phyloP scores from a whole-genome alignment of 192 early-diverging fungal genomes.

The Chytriomyces sp. region DNA sequence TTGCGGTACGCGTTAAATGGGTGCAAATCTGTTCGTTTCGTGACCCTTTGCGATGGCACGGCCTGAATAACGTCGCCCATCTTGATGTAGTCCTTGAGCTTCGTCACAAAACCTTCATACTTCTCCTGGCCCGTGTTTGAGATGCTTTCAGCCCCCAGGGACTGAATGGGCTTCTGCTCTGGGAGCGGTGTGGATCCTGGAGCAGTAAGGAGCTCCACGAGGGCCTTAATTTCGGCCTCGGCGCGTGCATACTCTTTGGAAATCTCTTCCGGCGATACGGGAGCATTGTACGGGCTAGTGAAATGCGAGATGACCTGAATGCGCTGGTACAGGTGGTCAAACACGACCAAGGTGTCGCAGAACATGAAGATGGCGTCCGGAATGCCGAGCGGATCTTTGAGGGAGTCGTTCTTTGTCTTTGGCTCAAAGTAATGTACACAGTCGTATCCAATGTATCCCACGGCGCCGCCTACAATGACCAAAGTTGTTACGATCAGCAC shows the following conservation, averaged over 20 bases:
- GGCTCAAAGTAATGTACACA: slow-evolving; percentile 99
- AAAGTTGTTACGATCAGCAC: slow-evolving; percentile 10
- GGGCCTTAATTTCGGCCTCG: slow-evolving; percentile 63
- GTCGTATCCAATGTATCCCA: slow-evolving; percentile 97
- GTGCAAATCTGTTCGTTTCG: slow-evolving; percentile 84
- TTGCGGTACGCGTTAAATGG: slow-evolving; percentile 99
- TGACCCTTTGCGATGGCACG: slow-evolving; percentile 90
- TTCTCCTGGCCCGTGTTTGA: slow-evolving; percentile 93
- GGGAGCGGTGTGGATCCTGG: slow-evolving; percentile 60
- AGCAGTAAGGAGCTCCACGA: slow-evolving; percentile 68
- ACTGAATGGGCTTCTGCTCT: slow-evolving; percentile 65
- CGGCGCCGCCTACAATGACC: slow-evolving; percentile 80
- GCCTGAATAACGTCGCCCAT: slow-evolving; percentile 98
- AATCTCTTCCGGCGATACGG: slow-evolving; percentile 51
- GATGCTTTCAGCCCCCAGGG: slow-evolving; percentile 63
- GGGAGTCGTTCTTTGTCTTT: slow-evolving; percentile 62
- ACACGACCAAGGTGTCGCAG: slow-evolving; percentile 94
- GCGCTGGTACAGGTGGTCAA: slow-evolving; percentile 91
- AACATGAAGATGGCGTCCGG: slow-evolving; percentile 94
- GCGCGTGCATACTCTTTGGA: slow-evolving; percentile 71
- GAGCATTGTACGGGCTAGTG: not conserved
- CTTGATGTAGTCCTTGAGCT: slow-evolving; percentile 87
- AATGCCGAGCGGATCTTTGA: slow-evolving; percentile 83
- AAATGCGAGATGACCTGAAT: slow-evolving; percentile 91
- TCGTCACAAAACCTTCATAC: slow-evolving; percentile 86